These are phyloP conservation scores for Cutaneotrichosporon sp. DNA, from an alignment of 1,284 basidiomycete genomes.

Conservation along the genomic window DNA sequence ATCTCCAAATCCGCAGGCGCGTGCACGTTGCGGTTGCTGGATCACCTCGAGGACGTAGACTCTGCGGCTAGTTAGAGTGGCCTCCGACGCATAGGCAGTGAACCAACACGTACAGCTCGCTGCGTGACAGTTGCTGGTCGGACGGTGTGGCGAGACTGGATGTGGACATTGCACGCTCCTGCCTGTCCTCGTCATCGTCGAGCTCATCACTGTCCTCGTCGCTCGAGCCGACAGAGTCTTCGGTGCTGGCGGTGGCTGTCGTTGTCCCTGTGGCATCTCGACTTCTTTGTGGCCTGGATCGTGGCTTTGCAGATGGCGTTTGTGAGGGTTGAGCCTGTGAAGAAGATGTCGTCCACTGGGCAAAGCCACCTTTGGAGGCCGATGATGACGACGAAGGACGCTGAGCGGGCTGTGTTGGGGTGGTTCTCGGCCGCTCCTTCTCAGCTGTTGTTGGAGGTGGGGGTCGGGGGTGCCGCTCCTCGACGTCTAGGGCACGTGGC, in stretches of 20 bases:
- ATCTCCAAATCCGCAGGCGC: constrained; percentile 93
- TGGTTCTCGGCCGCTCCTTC: background rate
- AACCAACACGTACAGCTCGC: constrained; percentile 7
- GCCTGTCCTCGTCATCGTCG: constrained; percentile 18
- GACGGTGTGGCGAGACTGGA: background rate
- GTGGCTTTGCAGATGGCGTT: background rate
- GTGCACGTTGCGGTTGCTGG: constrained; percentile 81
- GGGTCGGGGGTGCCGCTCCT: background rate
- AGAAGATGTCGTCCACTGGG: constrained; percentile 2
- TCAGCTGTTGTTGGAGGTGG: background rate
- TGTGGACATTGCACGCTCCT: background rate
- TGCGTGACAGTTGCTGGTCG: constrained; percentile 5
- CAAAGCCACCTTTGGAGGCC: background rate
- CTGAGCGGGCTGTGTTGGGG: background rate
- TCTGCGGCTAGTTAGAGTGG: constrained; percentile 53
- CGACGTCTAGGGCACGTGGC: background rate
- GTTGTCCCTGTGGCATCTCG: background rate
- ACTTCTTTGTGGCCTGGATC: background rate
- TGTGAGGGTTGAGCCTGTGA: background rate
- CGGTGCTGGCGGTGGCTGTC: constrained; percentile 8
- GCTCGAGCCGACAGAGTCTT: constrained; percentile 16
- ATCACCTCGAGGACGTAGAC: constrained; percentile 78
- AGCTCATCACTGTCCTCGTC: constrained; percentile 23
- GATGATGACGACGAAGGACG: background rate
- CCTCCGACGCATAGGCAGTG: background rate